Evolutionary conservation across 2,329 filamentous ascomycete species (phyloP).

Genomic region (Ophiostoma sp.): DNA sequence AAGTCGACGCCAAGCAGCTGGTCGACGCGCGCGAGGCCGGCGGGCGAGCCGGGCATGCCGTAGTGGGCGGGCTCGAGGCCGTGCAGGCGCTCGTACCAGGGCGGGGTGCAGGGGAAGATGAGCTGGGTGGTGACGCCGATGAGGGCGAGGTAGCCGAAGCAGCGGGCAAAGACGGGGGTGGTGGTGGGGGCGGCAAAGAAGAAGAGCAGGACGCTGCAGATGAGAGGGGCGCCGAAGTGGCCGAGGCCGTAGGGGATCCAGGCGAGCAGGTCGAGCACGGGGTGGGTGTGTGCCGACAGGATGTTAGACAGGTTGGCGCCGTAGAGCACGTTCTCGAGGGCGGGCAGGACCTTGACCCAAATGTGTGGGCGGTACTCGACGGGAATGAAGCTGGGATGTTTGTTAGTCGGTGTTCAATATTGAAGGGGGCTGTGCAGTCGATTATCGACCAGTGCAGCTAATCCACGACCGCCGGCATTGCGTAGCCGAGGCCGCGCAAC

Average conservation of each 20-base stretch:
- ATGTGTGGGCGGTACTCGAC: slow-evolving; percentile 85
- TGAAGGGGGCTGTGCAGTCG: not conserved
- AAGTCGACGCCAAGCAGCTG: slow-evolving; percentile 84
- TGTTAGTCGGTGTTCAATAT: not conserved
- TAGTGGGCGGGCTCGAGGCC: slow-evolving; percentile 89
- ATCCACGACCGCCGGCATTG: not conserved
- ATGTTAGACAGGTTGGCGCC: slow-evolving; percentile 95
- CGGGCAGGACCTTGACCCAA: slow-evolving; percentile 90
- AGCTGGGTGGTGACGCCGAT: slow-evolving; percentile 83
- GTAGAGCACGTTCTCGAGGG: slow-evolving; percentile 93
- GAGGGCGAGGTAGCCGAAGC: slow-evolving; percentile 90
- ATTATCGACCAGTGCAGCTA: not conserved
- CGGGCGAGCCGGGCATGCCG: slow-evolving; percentile 82
- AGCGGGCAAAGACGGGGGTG: slow-evolving; percentile 74
- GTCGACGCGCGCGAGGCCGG: slow-evolving; percentile 83
- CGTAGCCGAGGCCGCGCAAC: not conserved
- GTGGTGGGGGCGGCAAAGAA: slow-evolving; percentile 83
- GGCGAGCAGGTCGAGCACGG: slow-evolving; percentile 77
- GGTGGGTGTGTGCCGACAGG: slow-evolving; percentile 80
- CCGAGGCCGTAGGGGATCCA: slow-evolving; percentile 91
- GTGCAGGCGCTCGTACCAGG: slow-evolving; percentile 94
- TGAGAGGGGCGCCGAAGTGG: slow-evolving; percentile 80
- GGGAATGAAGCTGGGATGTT: slow-evolving; percentile 68
- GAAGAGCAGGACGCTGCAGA: slow-evolving; percentile 76
- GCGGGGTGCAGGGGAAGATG: slow-evolving; percentile 86